Conservation (phyloP, 768 basidiomycete genomes). For the Leccinum uliginosum region DNA sequence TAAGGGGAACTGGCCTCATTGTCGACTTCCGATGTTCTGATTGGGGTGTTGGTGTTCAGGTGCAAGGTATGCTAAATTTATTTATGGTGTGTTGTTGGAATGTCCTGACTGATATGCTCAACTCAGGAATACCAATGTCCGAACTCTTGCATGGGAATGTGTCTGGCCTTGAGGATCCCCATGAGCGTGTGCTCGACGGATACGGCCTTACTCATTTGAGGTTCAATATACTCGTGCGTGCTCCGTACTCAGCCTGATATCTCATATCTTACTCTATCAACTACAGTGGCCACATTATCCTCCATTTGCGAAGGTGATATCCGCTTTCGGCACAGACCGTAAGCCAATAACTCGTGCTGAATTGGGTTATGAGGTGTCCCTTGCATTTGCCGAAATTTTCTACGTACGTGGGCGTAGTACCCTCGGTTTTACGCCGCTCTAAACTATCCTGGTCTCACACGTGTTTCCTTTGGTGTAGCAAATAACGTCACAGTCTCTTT, state of each 20-base stretch:
- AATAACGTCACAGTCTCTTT: conserved; percentile 13
- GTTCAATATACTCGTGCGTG: conserved; percentile 23
- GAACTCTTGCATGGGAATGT: conserved; percentile 21
- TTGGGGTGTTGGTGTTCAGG: conserved; percentile 20
- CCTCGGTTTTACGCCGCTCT: not conserved
- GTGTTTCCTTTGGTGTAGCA: conserved; percentile 7
- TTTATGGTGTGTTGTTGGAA: not conserved
- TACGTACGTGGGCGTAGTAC: conserved; percentile 17
- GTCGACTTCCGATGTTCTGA: conserved; percentile 19
- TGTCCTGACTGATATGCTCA: not conserved
- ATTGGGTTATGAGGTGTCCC: conserved; percentile 26
- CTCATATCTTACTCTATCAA: not conserved
- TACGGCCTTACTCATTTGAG: conserved; percentile 12
- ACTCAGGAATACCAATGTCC: conserved; percentile 23
- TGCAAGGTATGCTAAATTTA: conserved; percentile 20
- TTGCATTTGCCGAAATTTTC: conserved; percentile 29
- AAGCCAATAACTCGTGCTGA: conserved; percentile 19
- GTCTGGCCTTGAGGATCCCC: conserved; percentile 16
- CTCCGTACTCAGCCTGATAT: not conserved
- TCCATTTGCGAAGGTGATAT: conserved; percentile 21
- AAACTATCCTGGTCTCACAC: conserved; percentile 2
- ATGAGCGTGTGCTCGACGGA: conserved; percentile 21
- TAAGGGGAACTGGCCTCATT: conserved; percentile 15
- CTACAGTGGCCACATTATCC: conserved; percentile 26
- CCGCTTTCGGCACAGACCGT: conserved; percentile 17